Evolutionary conservation across 108 stramenopile species (phyloP).

Genomic region (Fistulifera pelliculosa): DNA sequence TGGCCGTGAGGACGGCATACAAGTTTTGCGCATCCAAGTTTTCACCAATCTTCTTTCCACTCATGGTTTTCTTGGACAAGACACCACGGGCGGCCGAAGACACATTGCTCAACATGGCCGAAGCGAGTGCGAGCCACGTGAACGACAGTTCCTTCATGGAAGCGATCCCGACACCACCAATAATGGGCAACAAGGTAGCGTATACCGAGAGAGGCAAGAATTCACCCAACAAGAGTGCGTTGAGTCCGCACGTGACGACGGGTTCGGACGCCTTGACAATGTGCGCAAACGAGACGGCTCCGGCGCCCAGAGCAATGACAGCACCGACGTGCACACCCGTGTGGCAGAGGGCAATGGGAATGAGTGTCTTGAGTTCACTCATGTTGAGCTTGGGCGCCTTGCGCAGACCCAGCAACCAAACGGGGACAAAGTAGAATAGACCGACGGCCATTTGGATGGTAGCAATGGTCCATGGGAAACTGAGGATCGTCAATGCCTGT

Average conservation of each 20-base stretch:
- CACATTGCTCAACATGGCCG: slow-evolving; percentile 97
- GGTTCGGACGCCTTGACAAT: slow-evolving; percentile 99
- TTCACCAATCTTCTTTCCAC: slow-evolving; percentile 90
- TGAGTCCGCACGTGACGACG: slow-evolving; percentile 89
- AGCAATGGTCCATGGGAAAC: slow-evolving; percentile 91
- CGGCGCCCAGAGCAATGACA: slow-evolving; percentile 94
- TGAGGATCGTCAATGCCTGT: slow-evolving; percentile 84
- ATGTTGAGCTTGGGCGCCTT: slow-evolving; percentile 84
- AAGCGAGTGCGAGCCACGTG: slow-evolving; percentile 87
- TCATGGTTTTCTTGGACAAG: slow-evolving; percentile 92
- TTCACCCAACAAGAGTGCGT: slow-evolving; percentile 84
- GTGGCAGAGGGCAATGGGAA: slow-evolving; percentile 94
- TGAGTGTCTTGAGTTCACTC: slow-evolving; percentile 80
- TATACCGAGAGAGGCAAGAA: slow-evolving; percentile 81
- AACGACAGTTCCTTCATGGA: slow-evolving; percentile 97
- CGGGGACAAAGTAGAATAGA: slow-evolving; percentile 77
- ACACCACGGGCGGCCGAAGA: slow-evolving; percentile 94
- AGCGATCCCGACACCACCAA: slow-evolving; percentile 94
- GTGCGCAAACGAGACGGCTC: slow-evolving; percentile 98
- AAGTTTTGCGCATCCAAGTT: slow-evolving; percentile 95
- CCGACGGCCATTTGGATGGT: slow-evolving; percentile 94
- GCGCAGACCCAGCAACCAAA: slow-evolving; percentile 83
- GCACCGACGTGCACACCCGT: slow-evolving; percentile 95
- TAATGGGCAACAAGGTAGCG: slow-evolving; percentile 92
- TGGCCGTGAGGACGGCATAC: slow-evolving; percentile 95